These are phyloP conservation scores for Meyerozyma athensensis DNA, from an alignment of 1,139 yeast species.

Conservation along the genomic window DNA sequence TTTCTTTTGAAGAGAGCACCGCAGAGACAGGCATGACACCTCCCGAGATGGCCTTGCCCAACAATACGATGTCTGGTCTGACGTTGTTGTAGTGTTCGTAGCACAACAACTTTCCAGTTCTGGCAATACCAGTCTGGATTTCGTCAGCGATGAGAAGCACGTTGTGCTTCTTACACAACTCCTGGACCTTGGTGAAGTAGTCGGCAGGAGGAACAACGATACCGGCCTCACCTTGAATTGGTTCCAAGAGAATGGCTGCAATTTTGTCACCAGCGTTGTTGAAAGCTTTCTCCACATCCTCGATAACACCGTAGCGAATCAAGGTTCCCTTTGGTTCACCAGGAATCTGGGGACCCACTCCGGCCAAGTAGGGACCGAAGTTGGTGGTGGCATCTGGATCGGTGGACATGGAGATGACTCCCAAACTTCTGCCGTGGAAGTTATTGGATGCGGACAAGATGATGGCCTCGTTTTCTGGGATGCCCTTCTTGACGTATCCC, in stretches of 20 bases:
- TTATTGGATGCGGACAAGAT: conserved; percentile 82
- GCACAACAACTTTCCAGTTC: conserved; percentile 93
- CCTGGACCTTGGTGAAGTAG: conserved; percentile 69
- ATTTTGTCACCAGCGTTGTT: conserved; percentile 82
- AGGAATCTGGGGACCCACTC: conserved; percentile 80
- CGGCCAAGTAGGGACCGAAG: conserved; percentile 85
- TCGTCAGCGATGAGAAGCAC: conserved; percentile 91
- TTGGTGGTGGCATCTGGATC: conserved; percentile 88
- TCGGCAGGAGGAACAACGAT: conserved; percentile 89
- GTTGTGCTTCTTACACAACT: conserved; percentile 76
- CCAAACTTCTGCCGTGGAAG: conserved; percentile 96
- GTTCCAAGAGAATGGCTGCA: conserved; percentile 90
- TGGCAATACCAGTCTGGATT: conserved; percentile 95
- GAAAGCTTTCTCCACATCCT: conserved; percentile 81
- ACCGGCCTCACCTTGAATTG: conserved; percentile 99
- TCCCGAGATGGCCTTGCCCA: conserved; percentile 95
- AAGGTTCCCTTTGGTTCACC: conserved; percentile 49
- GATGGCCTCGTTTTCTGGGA: conserved; percentile 78
- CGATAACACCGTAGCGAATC: conserved; percentile 77
- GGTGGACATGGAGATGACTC: conserved; percentile 93
- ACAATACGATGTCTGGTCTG: conserved; percentile 78
- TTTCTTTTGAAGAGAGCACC: conserved; percentile 79
- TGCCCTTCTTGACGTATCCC: conserved; percentile 90
- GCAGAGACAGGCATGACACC: conserved; percentile 94
- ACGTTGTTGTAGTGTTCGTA: conserved; percentile 79